These are phyloP conservation scores for Geotrichum citri-aurantii DNA, from an alignment of 1,139 yeast genomes.

Conservation along the genomic window DNA sequence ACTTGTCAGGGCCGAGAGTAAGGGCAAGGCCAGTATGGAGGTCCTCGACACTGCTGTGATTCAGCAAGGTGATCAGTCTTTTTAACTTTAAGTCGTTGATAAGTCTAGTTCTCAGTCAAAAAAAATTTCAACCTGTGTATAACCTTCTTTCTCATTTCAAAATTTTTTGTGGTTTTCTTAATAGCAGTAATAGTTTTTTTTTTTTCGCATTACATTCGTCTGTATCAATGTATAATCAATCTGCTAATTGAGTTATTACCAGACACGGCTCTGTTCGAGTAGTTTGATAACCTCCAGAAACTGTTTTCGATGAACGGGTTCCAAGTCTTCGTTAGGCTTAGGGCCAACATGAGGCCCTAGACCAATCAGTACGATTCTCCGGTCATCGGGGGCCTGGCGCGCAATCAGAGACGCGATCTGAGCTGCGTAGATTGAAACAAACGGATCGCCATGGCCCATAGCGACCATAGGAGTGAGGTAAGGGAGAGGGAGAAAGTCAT, in stretches of 20 bases:
- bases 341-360: constrained; percentile 34
- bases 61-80: constrained; percentile 46
- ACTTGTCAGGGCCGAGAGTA: constrained; percentile 49
- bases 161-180: too few species aligned
- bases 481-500: constrained; percentile 31
- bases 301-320: constrained; percentile 30
- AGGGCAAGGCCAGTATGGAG: constrained; percentile 63
- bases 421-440: constrained; percentile 34
- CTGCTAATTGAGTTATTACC: constrained; percentile 3
- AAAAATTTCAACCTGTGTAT: too few species aligned
- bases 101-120: too few species aligned
- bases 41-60: constrained; percentile 88
- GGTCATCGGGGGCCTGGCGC: constrained; percentile 36
- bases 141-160: background rate
- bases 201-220: background rate
- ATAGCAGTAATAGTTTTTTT: background rate
- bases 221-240: background rate
- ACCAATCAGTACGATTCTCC: constrained; percentile 36
- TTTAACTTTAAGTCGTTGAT: constrained; percentile 24
- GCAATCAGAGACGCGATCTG: constrained; percentile 36
- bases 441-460: constrained; percentile 31
- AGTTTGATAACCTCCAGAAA: constrained; percentile 30
- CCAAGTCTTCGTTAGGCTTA: constrained; percentile 21
- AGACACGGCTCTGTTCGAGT: constrained; percentile 7
- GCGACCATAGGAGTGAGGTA: constrained; percentile 35